Evolutionary conservation across 306 rosid genomes (phyloP).

Genomic region (Dryas octopetala): DNA sequence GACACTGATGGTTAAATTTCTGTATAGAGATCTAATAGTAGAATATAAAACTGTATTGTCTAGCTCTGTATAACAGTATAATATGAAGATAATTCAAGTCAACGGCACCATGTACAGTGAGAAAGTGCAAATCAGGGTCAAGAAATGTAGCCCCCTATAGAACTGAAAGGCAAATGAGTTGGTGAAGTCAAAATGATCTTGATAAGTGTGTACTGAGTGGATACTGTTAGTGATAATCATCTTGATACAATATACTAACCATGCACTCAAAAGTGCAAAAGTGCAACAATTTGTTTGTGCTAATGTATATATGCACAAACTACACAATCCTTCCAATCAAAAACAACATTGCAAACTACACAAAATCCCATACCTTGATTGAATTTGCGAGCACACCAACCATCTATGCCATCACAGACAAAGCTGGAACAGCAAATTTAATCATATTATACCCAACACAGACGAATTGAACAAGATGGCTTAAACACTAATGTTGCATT

Average conservation of each 20-base stretch:
- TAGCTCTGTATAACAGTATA: not conserved
- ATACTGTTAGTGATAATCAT: not conserved
- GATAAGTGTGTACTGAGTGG: not conserved
- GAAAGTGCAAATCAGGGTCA: not conserved
- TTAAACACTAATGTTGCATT: slow-evolving; percentile 11
- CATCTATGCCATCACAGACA: slow-evolving; percentile 93
- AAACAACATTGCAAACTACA: not conserved
- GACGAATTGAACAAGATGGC: slow-evolving; percentile 10
- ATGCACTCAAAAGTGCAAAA: not conserved
- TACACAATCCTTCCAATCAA: not conserved
- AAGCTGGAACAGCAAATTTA: slow-evolving; percentile 61
- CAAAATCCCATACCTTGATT: slow-evolving; percentile 70
- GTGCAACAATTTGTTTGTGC: not conserved
- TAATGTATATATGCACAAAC: not conserved
- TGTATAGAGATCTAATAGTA: not conserved
- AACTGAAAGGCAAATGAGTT: not conserved
- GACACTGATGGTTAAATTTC: not conserved
- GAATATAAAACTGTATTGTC: not conserved
- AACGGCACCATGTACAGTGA: not conserved
- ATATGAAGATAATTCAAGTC: not conserved
- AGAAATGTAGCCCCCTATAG: not conserved
- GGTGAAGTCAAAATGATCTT: not conserved
- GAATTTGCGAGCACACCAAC: slow-evolving; percentile 99
- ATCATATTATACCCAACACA: slow-evolving; percentile 23
- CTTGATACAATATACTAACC: not conserved